Evolutionary conservation across 805 yeast species (phyloP).

Genomic region (Yamadazyma laniorum): DNA sequence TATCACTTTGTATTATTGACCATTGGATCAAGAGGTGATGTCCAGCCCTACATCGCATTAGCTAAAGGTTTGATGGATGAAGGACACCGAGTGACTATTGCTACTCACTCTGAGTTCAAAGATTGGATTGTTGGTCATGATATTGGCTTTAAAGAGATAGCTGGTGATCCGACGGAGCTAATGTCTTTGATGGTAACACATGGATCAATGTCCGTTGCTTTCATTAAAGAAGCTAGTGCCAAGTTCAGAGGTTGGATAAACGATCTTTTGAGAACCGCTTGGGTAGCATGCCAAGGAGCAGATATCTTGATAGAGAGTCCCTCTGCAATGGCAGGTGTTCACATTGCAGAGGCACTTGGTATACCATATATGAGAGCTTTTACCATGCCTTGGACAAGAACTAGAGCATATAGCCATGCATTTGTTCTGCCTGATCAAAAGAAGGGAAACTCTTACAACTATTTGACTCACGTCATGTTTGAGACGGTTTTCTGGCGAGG

Average conservation of each 20-base stretch:
- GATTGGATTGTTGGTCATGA: slow-evolving; percentile 71
- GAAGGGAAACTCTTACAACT: slow-evolving; percentile 89
- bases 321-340: slow-evolving; percentile 92
- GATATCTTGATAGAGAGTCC: slow-evolving; percentile 94
- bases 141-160: slow-evolving; percentile 67
- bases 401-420: slow-evolving; percentile 95
- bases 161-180: slow-evolving; percentile 90
- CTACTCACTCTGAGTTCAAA: slow-evolving; percentile 80
- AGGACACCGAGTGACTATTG: slow-evolving; percentile 82
- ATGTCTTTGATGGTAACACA: slow-evolving; percentile 92
- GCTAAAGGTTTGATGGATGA: slow-evolving; percentile 74
- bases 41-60: slow-evolving; percentile 92
- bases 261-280: slow-evolving; percentile 67
- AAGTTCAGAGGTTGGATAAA: slow-evolving; percentile 82
- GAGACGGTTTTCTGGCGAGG: slow-evolving; percentile 95
- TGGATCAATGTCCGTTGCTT: slow-evolving; percentile 80
- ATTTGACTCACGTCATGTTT: slow-evolving; percentile 87
- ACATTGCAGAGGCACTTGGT: slow-evolving; percentile 86
- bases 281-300: slow-evolving; percentile 82
- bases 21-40: slow-evolving; percentile 95
- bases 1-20: slow-evolving; percentile 70
- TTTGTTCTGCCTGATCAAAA: slow-evolving; percentile 92
- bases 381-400: slow-evolving; percentile 98
- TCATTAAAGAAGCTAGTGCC: slow-evolving; percentile 76
- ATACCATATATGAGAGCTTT: slow-evolving; percentile 93